A percentile compares a stretch with the other conserved stretches of the same genome.
Evolutionary conservation across 768 basidiomycete genomes (phyloP).

Genomic region (Phaeotremella skinneri): DNA sequence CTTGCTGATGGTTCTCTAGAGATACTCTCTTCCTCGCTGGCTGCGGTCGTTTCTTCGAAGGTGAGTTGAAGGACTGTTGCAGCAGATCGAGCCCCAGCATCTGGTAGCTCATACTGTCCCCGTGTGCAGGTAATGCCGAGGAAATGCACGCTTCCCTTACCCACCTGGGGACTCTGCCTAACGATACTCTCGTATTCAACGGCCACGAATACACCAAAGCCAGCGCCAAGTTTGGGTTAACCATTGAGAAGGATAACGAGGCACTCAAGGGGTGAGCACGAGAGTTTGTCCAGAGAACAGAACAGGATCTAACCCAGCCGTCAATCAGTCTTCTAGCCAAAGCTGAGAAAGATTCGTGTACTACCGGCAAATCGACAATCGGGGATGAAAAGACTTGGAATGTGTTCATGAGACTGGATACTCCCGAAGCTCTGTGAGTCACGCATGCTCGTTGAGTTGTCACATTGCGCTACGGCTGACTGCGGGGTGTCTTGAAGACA

Average conservation of each 20-base stretch:
- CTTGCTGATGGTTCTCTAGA: slow-evolving; percentile 26
- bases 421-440: slow-evolving; percentile 64
- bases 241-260: slow-evolving; percentile 57
- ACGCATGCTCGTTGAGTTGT: not conserved
- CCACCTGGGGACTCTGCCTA: slow-evolving; percentile 71
- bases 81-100: not conserved
- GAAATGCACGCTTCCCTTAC: slow-evolving; percentile 73
- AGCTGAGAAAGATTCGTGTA: slow-evolving; percentile 61
- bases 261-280: slow-evolving; percentile 58
- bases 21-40: slow-evolving; percentile 84
- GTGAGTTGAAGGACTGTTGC: slow-evolving; percentile 13
- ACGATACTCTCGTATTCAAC: slow-evolving; percentile 75
- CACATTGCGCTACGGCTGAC: not conserved
- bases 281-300: not conserved
- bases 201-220: slow-evolving; percentile 89
- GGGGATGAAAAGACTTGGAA: slow-evolving; percentile 94
- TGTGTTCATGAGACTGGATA: slow-evolving; percentile 81
- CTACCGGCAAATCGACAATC: slow-evolving; percentile 81
- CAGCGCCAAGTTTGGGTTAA: slow-evolving; percentile 65
- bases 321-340: slow-evolving; percentile 57
- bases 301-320: not conserved
- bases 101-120: slow-evolving; percentile 58
- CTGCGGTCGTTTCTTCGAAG: slow-evolving; percentile 91
- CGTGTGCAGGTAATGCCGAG: slow-evolving; percentile 40
- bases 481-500: slow-evolving; percentile 53